A percentile compares a stretch with the other conserved stretches of the same genome.
phyloP scores from a whole-genome alignment of 23 red algal genomes.

The Gracilaria vermiculophylla region DNA sequence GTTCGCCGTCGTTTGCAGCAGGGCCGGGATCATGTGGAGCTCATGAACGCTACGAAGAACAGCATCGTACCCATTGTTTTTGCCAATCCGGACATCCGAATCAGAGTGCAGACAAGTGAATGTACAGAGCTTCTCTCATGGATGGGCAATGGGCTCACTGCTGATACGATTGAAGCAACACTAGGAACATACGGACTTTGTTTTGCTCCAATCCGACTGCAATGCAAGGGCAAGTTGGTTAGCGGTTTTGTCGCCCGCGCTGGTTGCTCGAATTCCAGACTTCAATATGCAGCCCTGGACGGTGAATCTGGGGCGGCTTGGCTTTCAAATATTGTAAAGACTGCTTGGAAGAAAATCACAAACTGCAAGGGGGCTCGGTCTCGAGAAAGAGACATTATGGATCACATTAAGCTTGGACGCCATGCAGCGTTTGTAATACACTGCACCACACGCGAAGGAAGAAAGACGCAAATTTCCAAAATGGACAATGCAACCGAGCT shows the following conservation, averaged over 20 bases:
- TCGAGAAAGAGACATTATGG: background rate
- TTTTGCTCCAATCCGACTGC: background rate
- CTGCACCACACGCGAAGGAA: background rate
- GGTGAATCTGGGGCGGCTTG: background rate
- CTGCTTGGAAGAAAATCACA: background rate
- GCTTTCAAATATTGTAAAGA: background rate
- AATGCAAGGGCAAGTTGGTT: background rate
- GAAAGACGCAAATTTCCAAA: background rate
- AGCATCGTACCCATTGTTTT: background rate
- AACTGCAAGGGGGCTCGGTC: background rate
- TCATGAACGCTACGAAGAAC: background rate
- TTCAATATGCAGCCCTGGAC: constrained; percentile 21
- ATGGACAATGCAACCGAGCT: background rate
- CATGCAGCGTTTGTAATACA: constrained; percentile 1
- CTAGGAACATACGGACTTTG: background rate
- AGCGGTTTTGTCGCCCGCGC: constrained; percentile 14
- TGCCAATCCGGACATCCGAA: constrained; percentile 17
- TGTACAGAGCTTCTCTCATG: background rate
- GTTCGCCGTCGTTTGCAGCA: constrained; percentile 36
- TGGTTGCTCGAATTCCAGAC: background rate
- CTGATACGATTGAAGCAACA: background rate
- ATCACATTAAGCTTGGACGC: background rate
- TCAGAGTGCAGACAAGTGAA: background rate
- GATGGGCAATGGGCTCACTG: background rate
- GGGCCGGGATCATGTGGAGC: background rate